A percentile compares a stretch with the other conserved stretches of the same genome.
Evolutionary conservation across 768 basidiomycete species (phyloP).

Genomic region (Calocera cornea): DNA sequence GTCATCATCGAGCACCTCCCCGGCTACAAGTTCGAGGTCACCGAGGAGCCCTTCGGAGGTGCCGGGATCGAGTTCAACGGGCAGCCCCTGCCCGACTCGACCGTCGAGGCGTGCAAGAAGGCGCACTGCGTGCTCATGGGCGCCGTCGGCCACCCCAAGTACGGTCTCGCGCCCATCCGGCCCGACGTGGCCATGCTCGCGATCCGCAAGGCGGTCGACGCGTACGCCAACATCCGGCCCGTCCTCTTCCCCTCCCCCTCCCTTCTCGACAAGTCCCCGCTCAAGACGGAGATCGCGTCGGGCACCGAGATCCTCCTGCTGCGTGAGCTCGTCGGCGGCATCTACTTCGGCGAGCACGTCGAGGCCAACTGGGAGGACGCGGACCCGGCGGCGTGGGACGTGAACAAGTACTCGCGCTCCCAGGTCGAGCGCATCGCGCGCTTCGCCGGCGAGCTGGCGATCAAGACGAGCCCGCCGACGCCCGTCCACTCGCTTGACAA

Average conservation of each 20-base stretch:
- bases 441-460: background rate
- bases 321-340: slow-evolving; percentile 2
- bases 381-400: slow-evolving; percentile 1
- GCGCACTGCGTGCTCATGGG: slow-evolving; percentile 4
- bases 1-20: background rate
- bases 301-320: slow-evolving; percentile 2
- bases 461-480: background rate
- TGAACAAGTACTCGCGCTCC: background rate
- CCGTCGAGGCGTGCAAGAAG: slow-evolving; percentile 1
- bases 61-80: slow-evolving; percentile 2
- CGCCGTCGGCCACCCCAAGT: slow-evolving; percentile 5
- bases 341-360: slow-evolving; percentile 5
- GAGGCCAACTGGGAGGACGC: background rate
- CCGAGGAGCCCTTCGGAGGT: background rate
- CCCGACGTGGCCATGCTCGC: slow-evolving; percentile 30
- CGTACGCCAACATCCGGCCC: slow-evolving; percentile 38
- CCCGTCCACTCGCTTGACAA: slow-evolving; percentile 4
- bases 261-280: background rate
- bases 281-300: background rate
- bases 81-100: background rate
- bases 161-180: background rate
- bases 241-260: slow-evolving; percentile 26
- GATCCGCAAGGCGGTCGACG: slow-evolving; percentile 42
- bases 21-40: background rate
- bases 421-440: slow-evolving; percentile 1